Conservation (phyloP, 257 asterid genomes). For the Solanum sitiens region DNA sequence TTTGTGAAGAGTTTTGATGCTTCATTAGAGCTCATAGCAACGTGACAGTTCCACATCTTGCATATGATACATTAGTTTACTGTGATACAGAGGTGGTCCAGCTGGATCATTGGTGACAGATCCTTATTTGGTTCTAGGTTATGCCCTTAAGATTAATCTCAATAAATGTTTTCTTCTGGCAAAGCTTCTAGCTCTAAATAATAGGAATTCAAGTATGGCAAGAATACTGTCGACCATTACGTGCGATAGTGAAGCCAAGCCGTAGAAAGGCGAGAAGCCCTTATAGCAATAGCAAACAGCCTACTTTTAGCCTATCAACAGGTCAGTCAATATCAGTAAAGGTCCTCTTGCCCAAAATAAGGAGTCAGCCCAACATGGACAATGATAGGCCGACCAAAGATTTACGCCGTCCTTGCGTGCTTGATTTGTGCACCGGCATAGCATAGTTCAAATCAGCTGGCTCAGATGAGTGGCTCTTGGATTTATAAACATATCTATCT, state of each 20-base stretch:
- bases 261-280: too few relatives aligned
- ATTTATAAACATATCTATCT: too few relatives aligned
- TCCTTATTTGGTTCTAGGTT: not conserved
- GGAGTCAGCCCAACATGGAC: too few relatives aligned
- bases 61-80: not conserved
- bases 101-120: not conserved
- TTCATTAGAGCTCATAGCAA: not conserved
- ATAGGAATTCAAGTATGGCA: not conserved
- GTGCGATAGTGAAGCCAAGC: not conserved
- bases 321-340: too few relatives aligned
- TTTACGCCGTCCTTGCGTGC: too few relatives aligned
- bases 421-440: too few relatives aligned
- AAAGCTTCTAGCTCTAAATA: not conserved
- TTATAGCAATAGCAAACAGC: too few relatives aligned
- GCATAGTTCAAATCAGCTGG: too few relatives aligned
- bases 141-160: not conserved
- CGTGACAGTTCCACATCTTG: not conserved
- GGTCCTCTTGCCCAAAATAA: too few relatives aligned
- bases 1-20: not conserved
- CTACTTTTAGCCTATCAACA: too few relatives aligned
- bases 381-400: too few relatives aligned
- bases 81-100: not conserved
- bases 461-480: too few relatives aligned
- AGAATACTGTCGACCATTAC: not conserved
- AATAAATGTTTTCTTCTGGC: not conserved